Evolutionary conservation across 306 rosid genomes (phyloP), one percentile per base, ranked within the genome.

Genomic region (Trichosanthes cucumerina): DNA sequence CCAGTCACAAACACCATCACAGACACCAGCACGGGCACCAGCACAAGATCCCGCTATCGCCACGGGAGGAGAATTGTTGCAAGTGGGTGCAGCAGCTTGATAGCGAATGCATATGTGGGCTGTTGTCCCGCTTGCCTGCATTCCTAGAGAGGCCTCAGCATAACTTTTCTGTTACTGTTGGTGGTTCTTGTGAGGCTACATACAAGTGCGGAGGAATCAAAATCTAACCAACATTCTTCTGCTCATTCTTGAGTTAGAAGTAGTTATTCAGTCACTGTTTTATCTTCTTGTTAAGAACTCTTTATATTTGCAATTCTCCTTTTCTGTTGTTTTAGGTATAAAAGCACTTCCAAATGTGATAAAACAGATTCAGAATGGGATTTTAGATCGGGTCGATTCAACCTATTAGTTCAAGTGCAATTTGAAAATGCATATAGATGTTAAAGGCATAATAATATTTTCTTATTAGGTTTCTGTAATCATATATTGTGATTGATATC

Each of bases 41-140:
- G 66, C 65, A 34, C 65, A 19, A 21, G 49, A 16, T n/a, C 34
- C 33, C 31, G 0, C n/a, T 47, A 33, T 19, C 60, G 1, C 60
- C 81, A n/a, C 0, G n/a, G 41, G 81, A 79, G 73, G 38, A 34
- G 65, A 66, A 66, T 31, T 79, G 81, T 47, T 79, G 81, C 66
- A 49, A 73, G 66, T 79, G 81, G 81, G 74, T 65, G 52, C 57
- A 36, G 57, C 70, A 79, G 63, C 31, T 79, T 8, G 81, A 79
- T 23, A 66, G 50, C 8, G 52, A 49, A 46, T 79, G 81, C n/a
- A 38, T 66, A 4, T 79, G 81, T 4, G 66, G 41, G 38, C 63
- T 79, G 44, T 74, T 79, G 53, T 36, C 63, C 58, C 41, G 26
- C 16, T 31, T 79, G 76, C 81, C 81, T 13, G 65, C 7, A 6